phyloP scores from a whole-genome alignment of 2,329 filamentous ascomycete species.

The Emydomyces testavorans region DNA sequence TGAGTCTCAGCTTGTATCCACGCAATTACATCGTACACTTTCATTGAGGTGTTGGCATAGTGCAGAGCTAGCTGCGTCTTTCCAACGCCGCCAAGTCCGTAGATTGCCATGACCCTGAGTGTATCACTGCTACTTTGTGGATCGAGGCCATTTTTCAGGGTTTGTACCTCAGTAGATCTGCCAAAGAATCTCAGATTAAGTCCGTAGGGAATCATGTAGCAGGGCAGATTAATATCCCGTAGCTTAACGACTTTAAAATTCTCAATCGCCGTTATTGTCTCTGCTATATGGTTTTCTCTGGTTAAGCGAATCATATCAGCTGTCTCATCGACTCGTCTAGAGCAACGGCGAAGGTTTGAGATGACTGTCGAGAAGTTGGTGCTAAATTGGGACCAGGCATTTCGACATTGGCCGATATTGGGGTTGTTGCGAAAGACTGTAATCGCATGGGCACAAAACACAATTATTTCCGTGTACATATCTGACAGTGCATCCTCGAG shows the following conservation, averaged over 20 bases:
- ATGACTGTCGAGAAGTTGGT: not conserved
- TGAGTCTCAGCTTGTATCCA: constrained; percentile 12
- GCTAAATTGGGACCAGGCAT: not conserved
- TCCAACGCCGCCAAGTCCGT: constrained; percentile 17
- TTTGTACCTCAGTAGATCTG: not conserved
- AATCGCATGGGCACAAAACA: not conserved
- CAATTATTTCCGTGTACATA: not conserved
- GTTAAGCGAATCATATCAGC: not conserved
- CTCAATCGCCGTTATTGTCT: not conserved
- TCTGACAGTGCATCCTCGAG: not conserved
- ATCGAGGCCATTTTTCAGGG: not conserved
- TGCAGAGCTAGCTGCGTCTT: constrained; percentile 18
- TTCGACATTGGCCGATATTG: not conserved
- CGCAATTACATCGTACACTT: constrained; percentile 8
- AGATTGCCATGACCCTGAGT: constrained; percentile 9
- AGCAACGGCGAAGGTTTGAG: not conserved
- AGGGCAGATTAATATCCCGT: constrained; percentile 2
- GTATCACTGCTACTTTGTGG: not conserved
- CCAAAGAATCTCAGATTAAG: constrained; percentile 10
- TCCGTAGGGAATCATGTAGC: constrained; percentile 11
- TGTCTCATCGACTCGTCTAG: not conserved
- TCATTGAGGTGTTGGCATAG: constrained; percentile 12
- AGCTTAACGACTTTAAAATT: not conserved
- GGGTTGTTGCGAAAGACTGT: constrained; percentile 3
- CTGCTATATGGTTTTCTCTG: not conserved